A percentile compares a stretch with the other conserved stretches of the same genome.
These are phyloP conservation scores for Boletales sp. DNA, from an alignment of 768 basidiomycete genomes.

Conservation along the genomic window DNA sequence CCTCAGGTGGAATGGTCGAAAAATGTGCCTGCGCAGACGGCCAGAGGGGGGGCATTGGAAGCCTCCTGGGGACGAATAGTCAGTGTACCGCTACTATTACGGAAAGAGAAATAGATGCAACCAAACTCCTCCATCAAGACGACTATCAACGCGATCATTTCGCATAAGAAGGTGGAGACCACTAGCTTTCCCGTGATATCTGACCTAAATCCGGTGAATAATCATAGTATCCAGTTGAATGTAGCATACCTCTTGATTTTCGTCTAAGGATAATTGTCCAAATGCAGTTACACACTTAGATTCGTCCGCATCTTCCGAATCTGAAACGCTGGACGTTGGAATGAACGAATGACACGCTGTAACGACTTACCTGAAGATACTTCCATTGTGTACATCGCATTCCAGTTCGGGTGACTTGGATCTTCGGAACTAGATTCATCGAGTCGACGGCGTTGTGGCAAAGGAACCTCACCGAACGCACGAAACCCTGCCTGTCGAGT, in stretches of 20 bases:
- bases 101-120: conserved; percentile 27
- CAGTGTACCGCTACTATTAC: conserved; percentile 6
- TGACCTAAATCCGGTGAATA: conserved; percentile 49
- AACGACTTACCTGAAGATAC: conserved; percentile 27
- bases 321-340: conserved; percentile 23
- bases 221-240: neutral
- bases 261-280: conserved; percentile 70
- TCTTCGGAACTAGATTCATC: conserved; percentile 17
- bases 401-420: conserved; percentile 46
- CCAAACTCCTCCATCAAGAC: conserved; percentile 69
- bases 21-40: conserved; percentile 49
- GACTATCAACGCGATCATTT: conserved; percentile 61
- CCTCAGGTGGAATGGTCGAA: conserved; percentile 38
- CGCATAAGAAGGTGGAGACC: conserved; percentile 73
- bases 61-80: conserved; percentile 41
- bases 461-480: conserved; percentile 33
- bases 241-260: conserved; percentile 61
- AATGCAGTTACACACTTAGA: conserved; percentile 51
- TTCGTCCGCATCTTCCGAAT: conserved; percentile 37
- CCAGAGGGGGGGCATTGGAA: conserved; percentile 77
- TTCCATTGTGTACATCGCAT: conserved; percentile 58
- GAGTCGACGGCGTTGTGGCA: conserved; percentile 47
- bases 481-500: conserved; percentile 19
- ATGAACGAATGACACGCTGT: neutral
- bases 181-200: conserved; percentile 77